Conservation (phyloP, 306 rosid genomes). For the Dryas drummondii region DNA sequence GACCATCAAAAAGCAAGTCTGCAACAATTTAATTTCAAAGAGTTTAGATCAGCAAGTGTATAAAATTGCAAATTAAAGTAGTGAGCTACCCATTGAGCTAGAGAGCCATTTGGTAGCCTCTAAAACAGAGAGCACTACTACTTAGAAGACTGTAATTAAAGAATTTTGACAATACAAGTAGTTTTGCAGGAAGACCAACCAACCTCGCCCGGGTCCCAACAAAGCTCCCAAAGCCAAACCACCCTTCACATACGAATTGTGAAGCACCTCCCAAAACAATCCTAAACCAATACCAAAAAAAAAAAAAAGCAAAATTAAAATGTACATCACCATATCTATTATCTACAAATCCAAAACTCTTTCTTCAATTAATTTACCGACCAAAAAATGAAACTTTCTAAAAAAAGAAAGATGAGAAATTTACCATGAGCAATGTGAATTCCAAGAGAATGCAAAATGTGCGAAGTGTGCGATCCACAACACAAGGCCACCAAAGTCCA, state of each 20-base stretch:
- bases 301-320: not conserved
- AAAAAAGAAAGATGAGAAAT: not conserved
- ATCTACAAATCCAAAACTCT: not conserved
- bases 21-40: constrained; percentile 26
- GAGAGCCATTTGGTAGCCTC: not conserved
- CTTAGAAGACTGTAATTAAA: no score
- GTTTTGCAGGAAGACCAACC: constrained; percentile 20
- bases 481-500: constrained; percentile 96
- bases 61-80: not conserved
- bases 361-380: not conserved
- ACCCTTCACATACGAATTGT: constrained; percentile 84
- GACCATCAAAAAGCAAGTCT: constrained; percentile 89
- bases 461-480: constrained; percentile 93
- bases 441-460: constrained; percentile 79
- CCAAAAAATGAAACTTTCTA: not conserved
- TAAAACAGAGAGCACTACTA: not conserved
- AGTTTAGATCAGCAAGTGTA: constrained; percentile 15
- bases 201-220: constrained; percentile 96
- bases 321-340: no score
- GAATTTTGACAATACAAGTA: not conserved
- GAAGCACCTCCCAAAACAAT: constrained; percentile 60
- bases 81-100: not conserved
- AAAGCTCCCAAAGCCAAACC: constrained; percentile 79
- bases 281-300: constrained; percentile 42
- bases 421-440: constrained; percentile 86